Base-by-base conservation (phyloP, 1,284 basidiomycete species). In the Amylostereum chailletii region DNA sequence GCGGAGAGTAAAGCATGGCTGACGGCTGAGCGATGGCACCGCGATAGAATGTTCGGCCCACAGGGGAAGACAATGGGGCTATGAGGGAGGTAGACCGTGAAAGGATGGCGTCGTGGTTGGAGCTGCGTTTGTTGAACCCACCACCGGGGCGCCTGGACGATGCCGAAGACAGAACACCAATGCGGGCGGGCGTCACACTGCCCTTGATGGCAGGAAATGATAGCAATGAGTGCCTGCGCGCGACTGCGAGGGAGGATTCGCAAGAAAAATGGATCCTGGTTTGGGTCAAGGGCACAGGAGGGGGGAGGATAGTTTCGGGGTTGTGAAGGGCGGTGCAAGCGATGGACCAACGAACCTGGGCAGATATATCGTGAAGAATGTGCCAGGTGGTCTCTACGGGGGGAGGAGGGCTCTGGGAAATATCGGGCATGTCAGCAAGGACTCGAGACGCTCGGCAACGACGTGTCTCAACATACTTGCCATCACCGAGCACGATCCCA, bases 91-190 rank as follows among this genome's bases (percentile, higher is more conserved):
- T 75, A 2, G 62, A 66, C 34, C 76, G 65, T 9, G 72, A 70
- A 34, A 77, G 61, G 30, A 58, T 55, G 54, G 75, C 75, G 49
- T 74, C 74, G 57, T 71, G 73, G 45, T 74, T 73, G 49, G 74
- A 67, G 11, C 72, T 69, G 38, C 76, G 76, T 34, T 66, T 64
- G 48, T 74, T 55, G 54, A 68, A 75, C 7, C 71, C 69, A 27
- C 74, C 72, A 31, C 73, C 73, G 2, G 74, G 70, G 48, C 68
- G 68, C 55, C 69, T 72, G 9, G 71, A 63, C 29, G 73, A 74
- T 2, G 72, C 70, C 55, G 70, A 73, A 33, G 73, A 74, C 4
- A 77, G 60, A 9, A 77, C 62, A 36, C 74, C 75, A 32, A 76
- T 56, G 50, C 60, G 60, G 27, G 58, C 52, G 30, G 33, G 45